Base-by-base conservation (phyloP, 352 stramenopile species). In the Globisporangium rhizosaccharum region DNA sequence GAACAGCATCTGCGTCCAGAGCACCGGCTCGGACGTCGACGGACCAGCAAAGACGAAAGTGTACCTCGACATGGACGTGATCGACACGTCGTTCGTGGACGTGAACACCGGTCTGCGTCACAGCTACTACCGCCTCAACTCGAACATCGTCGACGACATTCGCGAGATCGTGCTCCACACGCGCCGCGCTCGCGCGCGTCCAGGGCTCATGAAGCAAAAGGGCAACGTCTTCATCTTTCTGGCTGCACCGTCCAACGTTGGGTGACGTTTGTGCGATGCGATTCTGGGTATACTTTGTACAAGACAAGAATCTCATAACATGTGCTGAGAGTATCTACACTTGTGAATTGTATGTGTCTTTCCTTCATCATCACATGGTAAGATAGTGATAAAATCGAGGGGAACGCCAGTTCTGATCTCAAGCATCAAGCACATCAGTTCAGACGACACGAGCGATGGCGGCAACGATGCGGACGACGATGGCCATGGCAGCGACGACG, bases 11-110 rank as follows among this genome's bases (percentile, higher is more conserved):
- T 67, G 55, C 44, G 61, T 67, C 17, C 56, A 62, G 36, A 59
- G 55, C 49, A 63, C 25, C 1, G 56, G 56, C 0, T 67, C 61
- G 14, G 56, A 63, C 18, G 56, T 63, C 9, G 56, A 63, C 25
- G 56, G 61, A 17, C 57, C 57, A 0, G 45, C 62, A 30, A 54
- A 42, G 12, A 47, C 52, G 42, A 65, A 67, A 23, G 51, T 63
- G 39, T 87, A 65, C 55, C 57, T 89, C 3, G 77, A 88, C 67
- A 66, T 82, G 37, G 79, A 90, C 67, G 77, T 82, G 23, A 83
- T 90, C 50, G 78, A 88, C 60, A 90, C 73, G 18, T 85, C 79
- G n/a, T 77, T 68, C 39, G 67, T 88, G 36, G 79, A 90, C 47
- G 72, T 72, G 42, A 90, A 90, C 59, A 68, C 85, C 2, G 57